phyloP scores from a whole-genome alignment of 805 yeast genomes.

The Candida koratica region DNA sequence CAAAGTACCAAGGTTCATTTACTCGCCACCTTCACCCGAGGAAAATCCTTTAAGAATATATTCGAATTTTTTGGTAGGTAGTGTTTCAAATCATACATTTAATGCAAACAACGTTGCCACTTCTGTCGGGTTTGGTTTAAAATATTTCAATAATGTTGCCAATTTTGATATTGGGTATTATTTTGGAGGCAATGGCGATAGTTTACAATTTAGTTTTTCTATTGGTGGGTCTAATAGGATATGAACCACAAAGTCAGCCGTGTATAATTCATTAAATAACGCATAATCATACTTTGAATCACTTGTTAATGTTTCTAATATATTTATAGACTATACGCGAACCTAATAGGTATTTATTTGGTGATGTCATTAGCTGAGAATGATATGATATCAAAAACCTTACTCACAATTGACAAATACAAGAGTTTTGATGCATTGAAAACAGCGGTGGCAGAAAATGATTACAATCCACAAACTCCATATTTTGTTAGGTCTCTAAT shows the following conservation, averaged over 20 bases:
- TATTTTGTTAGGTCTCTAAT: slow-evolving; percentile 30
- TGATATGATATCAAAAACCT: slow-evolving; percentile 32
- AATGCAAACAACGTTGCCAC: slow-evolving; percentile 21
- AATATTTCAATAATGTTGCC: slow-evolving; percentile 39
- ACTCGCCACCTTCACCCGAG: slow-evolving; percentile 16
- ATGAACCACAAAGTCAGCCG: too few species aligned
- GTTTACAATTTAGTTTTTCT: slow-evolving; percentile 36
- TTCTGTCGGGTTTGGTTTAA: slow-evolving; percentile 35
- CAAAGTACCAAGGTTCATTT: slow-evolving; percentile 49
- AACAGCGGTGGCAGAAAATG: slow-evolving; percentile 25
- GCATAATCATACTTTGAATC: too few species aligned
- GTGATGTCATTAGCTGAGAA: slow-evolving; percentile 23
- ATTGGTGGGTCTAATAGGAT: slow-evolving; percentile 34
- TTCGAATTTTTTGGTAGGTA: slow-evolving; percentile 64
- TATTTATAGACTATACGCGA: too few species aligned
- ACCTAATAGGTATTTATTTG: background rate
- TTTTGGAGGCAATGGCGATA: slow-evolving; percentile 35
- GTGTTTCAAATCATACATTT: slow-evolving; percentile 33
- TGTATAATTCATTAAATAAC: too few species aligned
- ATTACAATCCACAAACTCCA: slow-evolving; percentile 21
- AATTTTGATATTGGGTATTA: slow-evolving; percentile 40
- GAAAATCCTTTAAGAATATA: slow-evolving; percentile 47
- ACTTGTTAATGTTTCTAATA: too few species aligned
- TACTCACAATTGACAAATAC: slow-evolving; percentile 34
- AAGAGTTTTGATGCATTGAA: slow-evolving; percentile 25